Percentiles rank a stretch among this genome's conserved stretches.
Conservation (phyloP, 208 protist species). For the Wallacemonas rigidus region DNA sequence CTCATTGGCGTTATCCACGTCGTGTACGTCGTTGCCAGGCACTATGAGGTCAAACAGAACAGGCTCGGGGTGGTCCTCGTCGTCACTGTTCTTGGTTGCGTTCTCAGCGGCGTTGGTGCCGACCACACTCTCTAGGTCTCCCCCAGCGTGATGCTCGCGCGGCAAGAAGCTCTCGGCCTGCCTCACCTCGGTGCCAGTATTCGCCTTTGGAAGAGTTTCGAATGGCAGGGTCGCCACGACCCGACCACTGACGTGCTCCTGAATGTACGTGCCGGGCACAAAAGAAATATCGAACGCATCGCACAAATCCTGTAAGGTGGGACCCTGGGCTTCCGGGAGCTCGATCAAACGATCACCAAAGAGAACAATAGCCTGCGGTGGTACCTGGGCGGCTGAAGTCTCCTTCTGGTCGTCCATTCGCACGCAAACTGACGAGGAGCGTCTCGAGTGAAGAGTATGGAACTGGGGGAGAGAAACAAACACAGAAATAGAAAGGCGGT, state of each 20-base stretch:
- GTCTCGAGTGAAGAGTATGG: too few species aligned
- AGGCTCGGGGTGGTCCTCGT: slow-evolving; percentile 5
- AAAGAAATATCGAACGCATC: slow-evolving; percentile 58
- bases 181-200: slow-evolving; percentile 10
- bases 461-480: too few species aligned
- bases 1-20: slow-evolving; percentile 17
- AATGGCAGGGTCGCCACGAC: slow-evolving; percentile 79
- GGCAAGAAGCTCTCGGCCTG: slow-evolving; percentile 20
- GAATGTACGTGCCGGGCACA: slow-evolving; percentile 53
- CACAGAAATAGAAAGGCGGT: too few species aligned
- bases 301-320: slow-evolving; percentile 71
- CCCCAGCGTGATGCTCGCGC: neutral
- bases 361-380: slow-evolving; percentile 48
- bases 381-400: neutral
- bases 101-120: too few species aligned
- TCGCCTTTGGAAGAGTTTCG: slow-evolving; percentile 42
- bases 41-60: slow-evolving; percentile 37
- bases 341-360: slow-evolving; percentile 71
- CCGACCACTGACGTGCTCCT: slow-evolving; percentile 40
- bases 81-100: neutral
- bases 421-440: too few species aligned
- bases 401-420: slow-evolving; percentile 1
- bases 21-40: slow-evolving; percentile 16
- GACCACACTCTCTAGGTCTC: too few species aligned
- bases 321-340: slow-evolving; percentile 30